Conservation (phyloP, 768 basidiomycete species). For the Ephemerocybe angulata region DNA sequence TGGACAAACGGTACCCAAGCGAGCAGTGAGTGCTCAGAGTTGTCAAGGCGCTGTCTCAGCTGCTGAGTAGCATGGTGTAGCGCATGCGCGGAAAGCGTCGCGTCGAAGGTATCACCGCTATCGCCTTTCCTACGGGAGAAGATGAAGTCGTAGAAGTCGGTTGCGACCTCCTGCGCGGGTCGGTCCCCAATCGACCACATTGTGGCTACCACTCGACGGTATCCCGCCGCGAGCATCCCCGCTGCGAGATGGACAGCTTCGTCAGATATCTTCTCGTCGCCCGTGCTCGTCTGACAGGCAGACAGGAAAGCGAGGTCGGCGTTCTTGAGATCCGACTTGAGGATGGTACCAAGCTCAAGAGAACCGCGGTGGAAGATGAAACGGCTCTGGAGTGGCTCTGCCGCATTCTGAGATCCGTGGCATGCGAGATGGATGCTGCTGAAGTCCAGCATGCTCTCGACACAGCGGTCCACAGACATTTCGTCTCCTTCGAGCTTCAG, state of each 20-base stretch:
- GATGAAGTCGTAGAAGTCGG: conserved; percentile 24
- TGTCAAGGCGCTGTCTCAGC: neutral
- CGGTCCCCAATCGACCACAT: conserved; percentile 38
- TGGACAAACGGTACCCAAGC: neutral
- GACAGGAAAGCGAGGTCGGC: conserved; percentile 35
- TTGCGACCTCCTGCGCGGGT: conserved; percentile 25
- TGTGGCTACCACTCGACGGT: conserved; percentile 32
- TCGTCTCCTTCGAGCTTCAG: neutral
- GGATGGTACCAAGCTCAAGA: conserved; percentile 14
- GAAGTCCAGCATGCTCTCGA: conserved; percentile 12
- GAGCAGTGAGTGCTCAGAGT: neutral
- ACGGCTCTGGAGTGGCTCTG: conserved; percentile 21
- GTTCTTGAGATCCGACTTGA: conserved; percentile 5
- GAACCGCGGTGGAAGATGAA: conserved; percentile 18
- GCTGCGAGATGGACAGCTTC: conserved; percentile 38
- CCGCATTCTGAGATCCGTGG: conserved; percentile 25
- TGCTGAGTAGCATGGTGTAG: conserved; percentile 15
- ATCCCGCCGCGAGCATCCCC: conserved; percentile 34
- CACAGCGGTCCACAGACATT: neutral
- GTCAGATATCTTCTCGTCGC: conserved; percentile 25
- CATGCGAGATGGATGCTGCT: conserved; percentile 32
- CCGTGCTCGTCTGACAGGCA: conserved; percentile 36
- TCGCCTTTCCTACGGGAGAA: neutral
- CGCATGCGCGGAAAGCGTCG: conserved; percentile 12
- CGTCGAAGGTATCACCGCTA: neutral